Base-by-base conservation (phyloP, 129 eudicot species). In the Lonicera japonica region DNA sequence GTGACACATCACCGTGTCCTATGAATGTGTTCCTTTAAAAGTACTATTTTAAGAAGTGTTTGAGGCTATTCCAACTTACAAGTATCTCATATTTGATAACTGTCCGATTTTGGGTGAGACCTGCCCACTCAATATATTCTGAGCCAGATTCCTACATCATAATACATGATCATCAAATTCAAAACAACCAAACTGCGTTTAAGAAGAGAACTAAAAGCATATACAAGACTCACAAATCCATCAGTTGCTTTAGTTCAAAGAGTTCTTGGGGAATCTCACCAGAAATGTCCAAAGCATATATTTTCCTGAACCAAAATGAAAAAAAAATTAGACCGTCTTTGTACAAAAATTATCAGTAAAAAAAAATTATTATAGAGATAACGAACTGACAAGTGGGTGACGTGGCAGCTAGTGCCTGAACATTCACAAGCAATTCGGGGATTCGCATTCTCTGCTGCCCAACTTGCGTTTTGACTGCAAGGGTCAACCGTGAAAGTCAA, bases 241-340 rank as follows among this genome's bases (percentile, higher is more conserved):
- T 73, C 23, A 85, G 82, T 51, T 85, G 77, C 21, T 80, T 81
- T 29, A 85, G 83, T 54, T 69, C 67, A 60, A 81, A 85, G 52
- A 85, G 83, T 73, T 85, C 83, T 68, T 13, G 75, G 25, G 94
- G 94, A 50, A 85, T 79, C 47, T 73, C 77, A 54, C 94, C 94
- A 73, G 85, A 81, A 69, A 85, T 73, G 56, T 85, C 94, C 70
- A 85, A 60, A 70, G 94, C 94, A 76, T 81, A 85, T 58, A 85
- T 70, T 65, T 81, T 85, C 83, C 94, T 85, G 85, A 69, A 76
- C 52, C 64, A 47, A 29, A 8, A 52, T 1, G 10, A 73, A 11
- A 8, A 24, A 0, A 54, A 56, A 66, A 24, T 10, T 20, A 19
- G 17, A 58, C 34, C 24, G 16, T 9, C 54, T 36, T 19, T 29